phyloP scores from a whole-genome alignment of 257 asterid genomes.

The Solanum neorickii region DNA sequence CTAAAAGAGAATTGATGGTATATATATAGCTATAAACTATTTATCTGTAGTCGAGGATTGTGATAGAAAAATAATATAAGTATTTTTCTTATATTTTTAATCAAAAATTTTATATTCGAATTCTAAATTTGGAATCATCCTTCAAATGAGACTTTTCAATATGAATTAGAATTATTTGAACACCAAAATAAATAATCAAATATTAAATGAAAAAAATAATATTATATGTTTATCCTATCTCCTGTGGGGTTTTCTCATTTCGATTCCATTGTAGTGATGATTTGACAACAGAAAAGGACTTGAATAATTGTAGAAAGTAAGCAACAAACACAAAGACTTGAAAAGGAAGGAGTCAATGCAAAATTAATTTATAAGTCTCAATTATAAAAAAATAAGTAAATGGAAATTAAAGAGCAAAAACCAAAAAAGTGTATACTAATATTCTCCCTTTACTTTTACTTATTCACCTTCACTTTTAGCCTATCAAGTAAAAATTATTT shows the following conservation, averaged over 20 bases:
- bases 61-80: too few relatives aligned
- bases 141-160: too few relatives aligned
- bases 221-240: too few relatives aligned
- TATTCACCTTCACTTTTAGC: neutral
- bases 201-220: too few relatives aligned
- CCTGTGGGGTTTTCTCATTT: neutral
- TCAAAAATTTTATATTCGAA: too few relatives aligned
- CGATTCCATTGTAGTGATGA: neutral
- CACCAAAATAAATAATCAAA: too few relatives aligned
- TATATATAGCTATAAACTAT: too few relatives aligned
- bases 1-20: too few relatives aligned
- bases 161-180: too few relatives aligned
- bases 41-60: too few relatives aligned
- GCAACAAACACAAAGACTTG: neutral
- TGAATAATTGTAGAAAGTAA: neutral
- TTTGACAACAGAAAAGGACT: neutral
- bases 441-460: neutral
- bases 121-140: too few relatives aligned
- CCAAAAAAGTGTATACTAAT: neutral
- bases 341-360: neutral
- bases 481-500: neutral
- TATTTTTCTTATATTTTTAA: too few relatives aligned
- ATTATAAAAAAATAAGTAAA: neutral
- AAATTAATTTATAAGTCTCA: neutral
- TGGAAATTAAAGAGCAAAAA: neutral